Evolutionary conservation across 108 stramenopile species (phyloP).

Genomic region (Cylindrotheca closterium): DNA sequence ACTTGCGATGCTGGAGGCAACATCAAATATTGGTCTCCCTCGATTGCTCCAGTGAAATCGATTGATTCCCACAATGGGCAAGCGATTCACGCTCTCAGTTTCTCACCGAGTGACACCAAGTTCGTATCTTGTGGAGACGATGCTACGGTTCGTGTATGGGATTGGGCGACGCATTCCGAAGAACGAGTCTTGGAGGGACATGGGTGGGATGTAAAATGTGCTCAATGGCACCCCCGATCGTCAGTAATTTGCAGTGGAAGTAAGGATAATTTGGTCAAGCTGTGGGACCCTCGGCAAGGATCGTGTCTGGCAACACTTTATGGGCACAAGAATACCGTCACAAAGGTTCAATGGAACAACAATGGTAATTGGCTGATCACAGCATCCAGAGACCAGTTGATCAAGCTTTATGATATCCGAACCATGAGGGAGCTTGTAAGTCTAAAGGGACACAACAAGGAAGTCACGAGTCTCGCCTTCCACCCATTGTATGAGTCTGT

Average conservation of each 20-base stretch:
- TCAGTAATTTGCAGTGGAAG: conserved; percentile 87
- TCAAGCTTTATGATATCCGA: conserved; percentile 95
- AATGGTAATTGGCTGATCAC: conserved; percentile 96
- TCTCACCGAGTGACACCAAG: conserved; percentile 92
- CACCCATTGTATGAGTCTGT: conserved; percentile 93
- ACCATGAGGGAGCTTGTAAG: conserved; percentile 87
- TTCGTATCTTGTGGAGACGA: conserved; percentile 95
- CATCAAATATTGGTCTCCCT: conserved; percentile 90
- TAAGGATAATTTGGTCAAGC: conserved; percentile 92
- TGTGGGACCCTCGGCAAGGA: conserved; percentile 95
- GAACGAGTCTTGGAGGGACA: conserved; percentile 90
- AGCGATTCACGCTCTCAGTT: conserved; percentile 89
- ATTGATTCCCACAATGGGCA: conserved; percentile 86
- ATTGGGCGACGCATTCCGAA: conserved; percentile 81
- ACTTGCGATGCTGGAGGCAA: conserved; percentile 87
- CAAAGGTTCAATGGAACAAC: conserved; percentile 91
- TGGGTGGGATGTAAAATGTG: conserved; percentile 95
- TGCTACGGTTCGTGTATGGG: conserved; percentile 91
- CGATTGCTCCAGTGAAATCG: conserved; percentile 87
- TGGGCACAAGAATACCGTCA: conserved; percentile 95
- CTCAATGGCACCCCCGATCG: conserved; percentile 92
- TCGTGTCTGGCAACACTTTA: conserved; percentile 83
- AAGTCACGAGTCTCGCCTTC: conserved; percentile 93
- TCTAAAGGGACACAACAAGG: conserved; percentile 88
- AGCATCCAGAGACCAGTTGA: conserved; percentile 89